Percentiles rank a stretch among this genome's conserved stretches.
These are phyloP conservation scores for Cardamine occulta DNA, from an alignment of 345 rosid genomes.

Conservation along the genomic window DNA sequence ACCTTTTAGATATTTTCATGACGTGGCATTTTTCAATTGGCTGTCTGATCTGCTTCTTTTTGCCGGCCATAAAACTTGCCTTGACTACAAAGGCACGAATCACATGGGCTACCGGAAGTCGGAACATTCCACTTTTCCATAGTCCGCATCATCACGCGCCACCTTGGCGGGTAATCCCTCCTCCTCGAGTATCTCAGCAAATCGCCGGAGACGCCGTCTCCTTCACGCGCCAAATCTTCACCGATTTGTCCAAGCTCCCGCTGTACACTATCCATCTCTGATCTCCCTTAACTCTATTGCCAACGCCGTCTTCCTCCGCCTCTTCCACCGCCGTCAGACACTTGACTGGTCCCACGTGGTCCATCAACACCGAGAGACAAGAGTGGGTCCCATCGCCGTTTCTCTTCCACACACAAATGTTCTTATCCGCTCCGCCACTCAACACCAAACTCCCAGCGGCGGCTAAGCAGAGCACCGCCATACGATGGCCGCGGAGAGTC, in stretches of 20 bases:
- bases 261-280: conserved; percentile 72
- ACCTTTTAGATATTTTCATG: conserved; percentile 2
- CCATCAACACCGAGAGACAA: conserved; percentile 67
- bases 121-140: conserved; percentile 29
- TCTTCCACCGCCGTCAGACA: conserved; percentile 77
- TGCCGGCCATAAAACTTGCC: conserved; percentile 44
- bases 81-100: conserved; percentile 35
- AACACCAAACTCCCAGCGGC: conserved; percentile 64
- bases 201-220: conserved; percentile 45
- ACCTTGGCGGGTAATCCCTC: conserved; percentile 10
- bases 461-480: conserved; percentile 71
- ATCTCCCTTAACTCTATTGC: conserved; percentile 15
- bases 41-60: conserved; percentile 21
- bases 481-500: conserved; percentile 67
- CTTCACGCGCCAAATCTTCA: conserved; percentile 83
- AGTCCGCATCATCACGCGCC: conserved; percentile 23
- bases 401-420: conserved; percentile 78
- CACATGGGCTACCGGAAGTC: conserved; percentile 25
- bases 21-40: conserved; percentile 36
- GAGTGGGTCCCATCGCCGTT: conserved; percentile 52
- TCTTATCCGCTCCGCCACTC: conserved; percentile 90
- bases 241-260: conserved; percentile 85
- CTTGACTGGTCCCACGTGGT: conserved; percentile 85
- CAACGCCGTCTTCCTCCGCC: conserved; percentile 44
- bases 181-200: background rate